Base-by-base conservation (phyloP, 2,329 filamentous ascomycete species). In the Drechslerella dactyloides region DNA sequence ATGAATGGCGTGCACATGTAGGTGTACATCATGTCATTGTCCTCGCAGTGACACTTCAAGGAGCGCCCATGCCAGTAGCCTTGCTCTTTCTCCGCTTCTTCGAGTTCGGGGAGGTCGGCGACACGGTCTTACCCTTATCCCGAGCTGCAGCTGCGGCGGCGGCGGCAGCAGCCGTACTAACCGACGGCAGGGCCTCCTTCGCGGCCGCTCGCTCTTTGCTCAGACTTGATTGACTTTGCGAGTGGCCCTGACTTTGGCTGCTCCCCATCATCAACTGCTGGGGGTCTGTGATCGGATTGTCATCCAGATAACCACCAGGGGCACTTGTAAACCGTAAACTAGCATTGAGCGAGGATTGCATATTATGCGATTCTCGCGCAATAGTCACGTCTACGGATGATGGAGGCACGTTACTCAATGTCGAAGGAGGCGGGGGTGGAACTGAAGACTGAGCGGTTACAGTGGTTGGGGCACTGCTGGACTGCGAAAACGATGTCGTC, bases 231-330 rank as follows among this genome's bases (percentile, higher is more conserved):
- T 72, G 68, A 13, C 68, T 65, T 54, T 64, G 60, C 2, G 59
- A 52, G 23, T 72, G 60, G 11, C 59, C 48, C 27, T 62, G 59
- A 10, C 60, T 72, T 53, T 72, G 68, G 33, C 60, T 72, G 15
- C 42, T 72, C n/a, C 60, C 68, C 68, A 72, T 65, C 68, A 72
- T 72, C 21, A 72, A 48, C 44, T 72, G 68, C 23, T 73, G 69
- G 23, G 69, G 83, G 54, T 87, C 87, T 0, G 86, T 88, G 75
- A 89, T 88, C 46, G 86, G 86, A 74, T 87, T 89, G 78, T 88
- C 85, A 78, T 89, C 85, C 79, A 89, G 85, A 77, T 86, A 89
- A 74, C 89, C 86, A 54, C 85, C 84, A 40, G 85, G 73, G 82
- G 83, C 78, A 85, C 81, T 74, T 87, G 85, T 44, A 85, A 81